Conservation (phyloP, 768 basidiomycete species). For the Hericium erinaceus region DNA sequence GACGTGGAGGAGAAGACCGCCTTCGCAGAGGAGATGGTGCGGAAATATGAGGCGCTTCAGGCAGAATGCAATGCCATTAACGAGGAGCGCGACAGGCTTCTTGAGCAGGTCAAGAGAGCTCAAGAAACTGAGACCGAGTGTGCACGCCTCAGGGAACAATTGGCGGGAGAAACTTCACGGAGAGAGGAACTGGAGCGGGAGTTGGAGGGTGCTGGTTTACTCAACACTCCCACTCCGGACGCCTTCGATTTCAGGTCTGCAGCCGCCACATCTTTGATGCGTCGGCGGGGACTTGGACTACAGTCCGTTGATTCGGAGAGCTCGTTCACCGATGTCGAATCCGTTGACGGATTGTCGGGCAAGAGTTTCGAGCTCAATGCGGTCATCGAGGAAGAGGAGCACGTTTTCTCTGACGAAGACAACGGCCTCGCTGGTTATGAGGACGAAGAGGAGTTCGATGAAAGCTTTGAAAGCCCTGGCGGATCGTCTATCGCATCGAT, state of each 20-base stretch:
- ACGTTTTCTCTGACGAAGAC: constrained; percentile 36
- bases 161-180: constrained; percentile 32
- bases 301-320: constrained; percentile 57
- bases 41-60: constrained; percentile 9
- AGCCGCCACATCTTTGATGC: constrained; percentile 16
- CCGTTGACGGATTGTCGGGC: constrained; percentile 32
- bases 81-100: constrained; percentile 30
- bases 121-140: constrained; percentile 14
- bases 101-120: constrained; percentile 16
- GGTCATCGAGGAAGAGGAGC: constrained; percentile 47
- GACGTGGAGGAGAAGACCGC: constrained; percentile 21
- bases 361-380: constrained; percentile 32
- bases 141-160: constrained; percentile 20
- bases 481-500: constrained; percentile 21
- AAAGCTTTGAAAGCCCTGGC: constrained; percentile 31
- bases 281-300: constrained; percentile 34
- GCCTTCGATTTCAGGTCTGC: constrained; percentile 23
- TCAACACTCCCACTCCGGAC: constrained; percentile 39
- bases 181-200: constrained; percentile 44
- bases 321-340: constrained; percentile 64
- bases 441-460: constrained; percentile 65
- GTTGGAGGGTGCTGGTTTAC: constrained; percentile 32
- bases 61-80: constrained; percentile 23
- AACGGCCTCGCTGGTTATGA: constrained; percentile 58
- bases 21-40: not conserved